These are phyloP conservation scores for Trametes versicolor DNA, from an alignment of 1,284 basidiomycete genomes.

Conservation along the genomic window DNA sequence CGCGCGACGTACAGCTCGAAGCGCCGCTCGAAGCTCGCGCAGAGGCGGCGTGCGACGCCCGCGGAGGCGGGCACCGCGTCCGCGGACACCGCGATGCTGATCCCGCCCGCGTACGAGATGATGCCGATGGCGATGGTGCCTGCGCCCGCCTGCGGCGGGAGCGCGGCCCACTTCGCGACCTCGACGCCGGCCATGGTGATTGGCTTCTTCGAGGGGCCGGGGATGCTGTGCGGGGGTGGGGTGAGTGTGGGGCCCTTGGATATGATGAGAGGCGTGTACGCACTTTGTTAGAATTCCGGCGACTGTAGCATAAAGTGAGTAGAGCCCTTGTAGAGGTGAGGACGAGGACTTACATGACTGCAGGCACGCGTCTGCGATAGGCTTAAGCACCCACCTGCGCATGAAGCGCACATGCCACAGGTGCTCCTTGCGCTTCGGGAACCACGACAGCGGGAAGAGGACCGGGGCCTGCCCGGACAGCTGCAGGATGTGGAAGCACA, in stretches of 20 bases:
- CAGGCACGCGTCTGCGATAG: conserved; percentile 34
- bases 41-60: conserved; percentile 38
- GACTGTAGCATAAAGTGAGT: conserved; percentile 26
- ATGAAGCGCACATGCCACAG: conserved; percentile 21
- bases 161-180: conserved; percentile 42
- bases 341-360: conserved; percentile 37
- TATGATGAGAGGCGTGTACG: background rate
- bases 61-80: conserved; percentile 38
- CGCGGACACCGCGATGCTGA: conserved; percentile 40
- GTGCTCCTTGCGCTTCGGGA: conserved; percentile 30
- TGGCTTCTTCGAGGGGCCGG: conserved; percentile 40
- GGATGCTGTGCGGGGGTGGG: conserved; percentile 34
- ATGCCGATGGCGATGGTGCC: conserved; percentile 44
- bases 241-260: background rate
- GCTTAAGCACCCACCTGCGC: conserved; percentile 34
- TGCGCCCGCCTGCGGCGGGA: conserved; percentile 45
- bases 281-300: conserved; percentile 42
- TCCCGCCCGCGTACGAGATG: conserved; percentile 44
- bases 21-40: conserved; percentile 39
- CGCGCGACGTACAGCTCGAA: conserved; percentile 40
- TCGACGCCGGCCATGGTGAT: conserved; percentile 41
- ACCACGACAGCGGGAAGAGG: conserved; percentile 39
- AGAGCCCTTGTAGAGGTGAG: background rate
- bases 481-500: conserved; percentile 40
- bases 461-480: conserved; percentile 41